Conservation (phyloP, 192 early-diverging fungal species). For the Phycomyces blakesleeanus region DNA sequence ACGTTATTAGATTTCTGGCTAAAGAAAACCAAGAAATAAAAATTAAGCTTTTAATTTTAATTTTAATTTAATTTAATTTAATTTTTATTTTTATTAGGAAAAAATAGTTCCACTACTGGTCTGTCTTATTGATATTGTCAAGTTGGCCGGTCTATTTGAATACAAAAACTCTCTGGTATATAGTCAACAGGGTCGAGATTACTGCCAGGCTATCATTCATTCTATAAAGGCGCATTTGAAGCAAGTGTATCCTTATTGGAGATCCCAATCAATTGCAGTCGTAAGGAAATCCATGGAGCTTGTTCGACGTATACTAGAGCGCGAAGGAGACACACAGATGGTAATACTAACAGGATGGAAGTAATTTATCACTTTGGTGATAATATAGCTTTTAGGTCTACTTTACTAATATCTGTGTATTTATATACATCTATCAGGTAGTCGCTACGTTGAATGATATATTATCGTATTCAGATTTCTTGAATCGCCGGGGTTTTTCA, state of each 20-base stretch:
- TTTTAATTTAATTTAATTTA: too few relatives aligned
- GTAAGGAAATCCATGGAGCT: background rate
- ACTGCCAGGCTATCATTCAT: background rate
- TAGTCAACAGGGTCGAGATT: background rate
- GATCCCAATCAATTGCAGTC: background rate
- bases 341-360: too few relatives aligned
- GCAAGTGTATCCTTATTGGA: background rate
- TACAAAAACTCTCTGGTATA: background rate
- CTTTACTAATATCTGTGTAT: too few relatives aligned
- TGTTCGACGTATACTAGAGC: background rate
- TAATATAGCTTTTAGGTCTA: too few relatives aligned
- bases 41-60: too few relatives aligned
- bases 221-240: background rate
- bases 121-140: background rate
- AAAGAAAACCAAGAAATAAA: too few relatives aligned
- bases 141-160: background rate
- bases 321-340: too few relatives aligned
- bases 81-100: too few relatives aligned
- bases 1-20: too few relatives aligned
- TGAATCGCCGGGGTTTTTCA: background rate
- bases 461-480: background rate
- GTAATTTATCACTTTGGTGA: too few relatives aligned
- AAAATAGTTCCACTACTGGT: background rate
- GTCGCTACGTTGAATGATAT: background rate
- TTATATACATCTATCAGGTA: background rate